phyloP scores from a whole-genome alignment of 225 moss, liverwort and hornwort genomes.

The Physcomitrellopsis africana region DNA sequence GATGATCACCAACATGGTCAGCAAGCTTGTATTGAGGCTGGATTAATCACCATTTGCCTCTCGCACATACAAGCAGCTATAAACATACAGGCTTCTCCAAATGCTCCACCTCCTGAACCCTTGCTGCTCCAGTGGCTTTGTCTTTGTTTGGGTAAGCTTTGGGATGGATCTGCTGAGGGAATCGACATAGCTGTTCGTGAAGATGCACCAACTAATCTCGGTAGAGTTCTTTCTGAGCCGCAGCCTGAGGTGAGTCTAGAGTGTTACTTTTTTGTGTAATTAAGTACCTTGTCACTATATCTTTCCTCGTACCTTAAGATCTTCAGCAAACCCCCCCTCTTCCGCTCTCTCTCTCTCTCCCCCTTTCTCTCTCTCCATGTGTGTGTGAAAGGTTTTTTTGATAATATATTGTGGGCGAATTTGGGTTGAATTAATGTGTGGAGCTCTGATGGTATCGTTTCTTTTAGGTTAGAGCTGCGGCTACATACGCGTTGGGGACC shows the following conservation, averaged over 20 bases:
- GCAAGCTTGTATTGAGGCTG: slow-evolving; percentile 80
- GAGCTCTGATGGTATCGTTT: slow-evolving; percentile 9
- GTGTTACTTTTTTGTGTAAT: neutral
- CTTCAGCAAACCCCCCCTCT: too few relatives aligned
- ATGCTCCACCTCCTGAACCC: slow-evolving; percentile 64
- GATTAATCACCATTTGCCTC: slow-evolving; percentile 81
- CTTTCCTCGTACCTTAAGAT: too few relatives aligned
- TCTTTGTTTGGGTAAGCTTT: slow-evolving; percentile 81
- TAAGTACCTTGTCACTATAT: neutral
- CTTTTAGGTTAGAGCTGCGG: slow-evolving; percentile 80
- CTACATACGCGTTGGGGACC: slow-evolving; percentile 73
- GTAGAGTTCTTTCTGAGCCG: slow-evolving; percentile 60
- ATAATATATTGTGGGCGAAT: too few relatives aligned
- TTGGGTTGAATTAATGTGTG: too few relatives aligned
- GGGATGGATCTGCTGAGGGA: slow-evolving; percentile 73
- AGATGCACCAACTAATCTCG: slow-evolving; percentile 61
- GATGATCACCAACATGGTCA: slow-evolving; percentile 86
- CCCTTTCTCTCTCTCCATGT: too few relatives aligned
- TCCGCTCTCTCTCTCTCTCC: too few relatives aligned
- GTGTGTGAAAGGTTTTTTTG: too few relatives aligned
- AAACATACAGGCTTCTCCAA: slow-evolving; percentile 59
- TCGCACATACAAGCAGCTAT: slow-evolving; percentile 68
- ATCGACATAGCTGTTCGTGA: slow-evolving; percentile 56
- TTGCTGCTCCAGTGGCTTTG: slow-evolving; percentile 87
- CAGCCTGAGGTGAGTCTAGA: slow-evolving; percentile 70